A percentile compares a stretch with the other conserved stretches of the same genome.
Evolutionary conservation across 1,284 basidiomycete genomes (phyloP).

Genomic region (Pseudomicrostroma phylloplanum): DNA sequence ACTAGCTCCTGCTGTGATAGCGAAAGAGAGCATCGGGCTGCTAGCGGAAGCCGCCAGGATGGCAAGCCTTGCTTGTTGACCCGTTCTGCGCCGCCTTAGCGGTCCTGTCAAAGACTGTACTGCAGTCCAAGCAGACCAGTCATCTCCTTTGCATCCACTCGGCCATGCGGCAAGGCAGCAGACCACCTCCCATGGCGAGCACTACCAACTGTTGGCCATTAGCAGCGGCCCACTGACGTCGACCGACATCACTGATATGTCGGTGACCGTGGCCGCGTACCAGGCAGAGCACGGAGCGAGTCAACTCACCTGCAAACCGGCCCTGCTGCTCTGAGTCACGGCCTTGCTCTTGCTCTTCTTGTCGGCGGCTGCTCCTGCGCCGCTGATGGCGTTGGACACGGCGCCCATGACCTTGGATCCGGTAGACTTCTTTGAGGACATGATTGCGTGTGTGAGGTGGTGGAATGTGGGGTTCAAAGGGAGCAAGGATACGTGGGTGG

Average conservation of each 20-base stretch:
- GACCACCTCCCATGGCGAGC: not conserved
- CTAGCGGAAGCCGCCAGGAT: no score
- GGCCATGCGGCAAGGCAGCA: not conserved
- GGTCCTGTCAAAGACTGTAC: no score
- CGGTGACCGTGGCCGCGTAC: not conserved
- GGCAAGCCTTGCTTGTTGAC: no score
- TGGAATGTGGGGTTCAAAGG: no score
- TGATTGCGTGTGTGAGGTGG: not conserved
- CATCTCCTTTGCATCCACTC: not conserved
- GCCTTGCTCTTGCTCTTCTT: constrained; percentile 21
- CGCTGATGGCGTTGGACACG: constrained; percentile 11
- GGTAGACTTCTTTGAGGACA: not conserved
- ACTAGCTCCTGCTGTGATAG: no score
- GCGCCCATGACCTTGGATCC: constrained; percentile 5
- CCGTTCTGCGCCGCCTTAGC: no score
- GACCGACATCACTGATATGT: not conserved
- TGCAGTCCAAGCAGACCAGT: not conserved
- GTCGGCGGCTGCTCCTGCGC: constrained; percentile 22
- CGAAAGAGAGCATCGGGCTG: no score
- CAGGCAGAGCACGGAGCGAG: constrained; percentile 34
- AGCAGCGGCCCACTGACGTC: not conserved
- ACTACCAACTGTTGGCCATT: not conserved
- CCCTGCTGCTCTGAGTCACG: constrained; percentile 34
- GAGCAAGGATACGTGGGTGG: no score
- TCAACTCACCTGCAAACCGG: constrained; percentile 43